Conservation (phyloP, 2,329 filamentous ascomycete species). For the Cercospora canescens region DNA sequence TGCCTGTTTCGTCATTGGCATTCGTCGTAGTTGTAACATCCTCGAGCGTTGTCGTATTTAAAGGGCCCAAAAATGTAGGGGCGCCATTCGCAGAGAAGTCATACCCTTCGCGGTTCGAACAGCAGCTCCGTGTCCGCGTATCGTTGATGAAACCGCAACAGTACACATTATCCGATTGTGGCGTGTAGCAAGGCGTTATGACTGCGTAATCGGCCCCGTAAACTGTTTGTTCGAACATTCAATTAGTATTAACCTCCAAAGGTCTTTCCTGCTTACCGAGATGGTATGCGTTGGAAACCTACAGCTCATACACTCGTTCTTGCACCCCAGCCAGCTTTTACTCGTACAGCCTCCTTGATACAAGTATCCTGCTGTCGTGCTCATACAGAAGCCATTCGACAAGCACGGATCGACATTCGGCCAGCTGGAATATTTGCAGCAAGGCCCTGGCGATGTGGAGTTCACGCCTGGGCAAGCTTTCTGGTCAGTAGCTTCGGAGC, state of each 20-base stretch:
- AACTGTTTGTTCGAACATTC: background rate
- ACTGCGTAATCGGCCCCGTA: conserved; percentile 1
- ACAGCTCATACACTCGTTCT: background rate
- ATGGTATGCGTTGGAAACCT: too few species aligned
- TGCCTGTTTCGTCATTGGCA: background rate
- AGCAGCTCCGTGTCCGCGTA: background rate
- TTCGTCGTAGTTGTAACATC: background rate
- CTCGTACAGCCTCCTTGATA: background rate
- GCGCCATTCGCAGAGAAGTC: background rate
- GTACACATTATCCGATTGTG: background rate
- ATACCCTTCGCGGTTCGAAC: background rate
- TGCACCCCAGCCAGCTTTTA: background rate
- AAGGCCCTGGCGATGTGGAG: background rate
- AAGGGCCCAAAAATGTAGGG: background rate
- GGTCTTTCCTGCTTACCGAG: too few species aligned
- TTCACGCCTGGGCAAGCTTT: conserved; percentile 1
- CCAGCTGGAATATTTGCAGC: background rate
- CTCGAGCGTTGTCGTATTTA: background rate
- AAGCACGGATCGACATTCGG: background rate
- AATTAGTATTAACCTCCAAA: too few species aligned
- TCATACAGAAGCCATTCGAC: conserved; percentile 6
- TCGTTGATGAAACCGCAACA: background rate
- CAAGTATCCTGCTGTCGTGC: conserved; percentile 2
- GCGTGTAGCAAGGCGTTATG: background rate
- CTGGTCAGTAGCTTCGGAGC: background rate